Base-by-base conservation (phyloP, 1,139 yeast species). In the Lodderomyces margitis region DNA sequence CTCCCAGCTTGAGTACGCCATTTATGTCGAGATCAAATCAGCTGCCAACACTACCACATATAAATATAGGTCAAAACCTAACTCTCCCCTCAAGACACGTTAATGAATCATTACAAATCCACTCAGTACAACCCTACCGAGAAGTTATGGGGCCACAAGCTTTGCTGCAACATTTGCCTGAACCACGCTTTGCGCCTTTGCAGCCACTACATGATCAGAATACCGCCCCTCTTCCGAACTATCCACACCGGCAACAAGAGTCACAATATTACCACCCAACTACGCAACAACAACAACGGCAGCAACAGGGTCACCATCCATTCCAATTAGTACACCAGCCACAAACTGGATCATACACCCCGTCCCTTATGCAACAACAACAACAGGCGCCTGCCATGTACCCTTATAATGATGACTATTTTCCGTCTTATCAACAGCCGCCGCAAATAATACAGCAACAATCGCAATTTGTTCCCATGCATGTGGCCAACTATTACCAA, bases 381-480 rank as follows among this genome's bases (percentile, higher is more conserved):
- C 39, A 36, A 14, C 36, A 9, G 11, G 14, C 15, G 16, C 25
- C 24, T 5, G 19, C 19, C 3, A 8, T 27, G 2, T 35, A 16
- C 37, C 10, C 16, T 24, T 24, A 21, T 16, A 34, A 14, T 35
- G 31, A 23, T 21, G 17, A 39, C 23, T 7, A 10, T 5, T 32
- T 25, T 21, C 32, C 27, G 3, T 36, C 14, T 12, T 25, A 30
- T 9, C 41, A 20, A 23, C 45, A 20, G 16, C 43, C 27, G 11
- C 39, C 27, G 7, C 39, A 27, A 7, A 39, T 15, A 31, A 15
- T 15, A 17, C 45, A 17, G 12, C 35, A 33, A 20, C 27, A 16
- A 12, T 40, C 19, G 14, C 45, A 36, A 27, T 32, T 35, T 15
- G 10, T 12, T 24, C 34, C 43, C 16, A 14, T 28, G 7, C 17